Evolutionary conservation across 2,329 filamentous ascomycete genomes (phyloP), one percentile per base, ranked within the genome.

Genomic region (Botrytis elliptica): DNA sequence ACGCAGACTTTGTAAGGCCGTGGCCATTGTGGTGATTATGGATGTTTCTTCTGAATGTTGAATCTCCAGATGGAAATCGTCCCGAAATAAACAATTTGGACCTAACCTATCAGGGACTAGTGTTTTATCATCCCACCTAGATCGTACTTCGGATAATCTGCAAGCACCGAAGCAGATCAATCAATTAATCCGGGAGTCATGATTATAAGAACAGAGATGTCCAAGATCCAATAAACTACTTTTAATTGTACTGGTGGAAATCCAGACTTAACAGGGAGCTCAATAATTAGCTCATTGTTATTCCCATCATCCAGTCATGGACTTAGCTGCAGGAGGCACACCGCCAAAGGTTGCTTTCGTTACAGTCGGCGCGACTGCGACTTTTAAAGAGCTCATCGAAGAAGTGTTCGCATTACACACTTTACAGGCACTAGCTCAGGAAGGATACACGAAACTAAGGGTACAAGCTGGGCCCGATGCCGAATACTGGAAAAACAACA

Each of bases 341-440:
- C 40, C 42, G 6, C 33, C 68, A 49, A 49, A 71, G 46, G 63
- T 38, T 71, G 96, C 93, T 81, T 93, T 99, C 77, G 91, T 98
- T 72, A 98, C 96, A 0, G 92, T 97, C 44, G 96, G 96, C 73
- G 95, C 96, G 9, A 99, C 95, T 0, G 94, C 95, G 25, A 89
- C 92, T 33, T 99, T 99, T 83, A 86, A 87, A 70, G 83, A 86
- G 10, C 88, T 99, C 3, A 87, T 97, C 73, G 83, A 86, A 62
- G 88, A 91, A 46, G 88, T 91, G 18, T 84, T 97, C 9, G 84
- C 86, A 29, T 83, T 87, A 0, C 78, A 82, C 0, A 95, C 96
- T 80, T 85, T 97, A 75, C 77, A 84, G 9, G 85, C 86, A 8
- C 86, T 98, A 20, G 80, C 81, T 18, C 79, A 83, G 3, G 82